These are phyloP conservation scores for Rubroshorea leprosula DNA, from an alignment of 345 rosid species.

Conservation along the genomic window DNA sequence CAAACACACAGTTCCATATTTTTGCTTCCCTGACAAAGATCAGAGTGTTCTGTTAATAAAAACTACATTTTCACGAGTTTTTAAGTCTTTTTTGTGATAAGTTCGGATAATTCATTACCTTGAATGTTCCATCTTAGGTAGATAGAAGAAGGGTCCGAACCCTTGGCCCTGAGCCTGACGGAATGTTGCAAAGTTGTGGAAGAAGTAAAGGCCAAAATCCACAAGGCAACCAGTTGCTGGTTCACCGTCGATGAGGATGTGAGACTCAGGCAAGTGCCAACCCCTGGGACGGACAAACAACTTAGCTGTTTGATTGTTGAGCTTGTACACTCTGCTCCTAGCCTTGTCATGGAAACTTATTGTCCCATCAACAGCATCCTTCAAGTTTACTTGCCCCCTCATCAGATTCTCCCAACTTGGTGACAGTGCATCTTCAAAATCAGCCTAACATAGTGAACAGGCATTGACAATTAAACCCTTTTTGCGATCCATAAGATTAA, in stretches of 20 bases:
- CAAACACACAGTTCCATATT: constrained; percentile 88
- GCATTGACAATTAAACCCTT: not conserved
- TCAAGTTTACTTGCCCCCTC: constrained; percentile 81
- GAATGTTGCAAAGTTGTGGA: constrained; percentile 66
- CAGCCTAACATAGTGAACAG: constrained; percentile 43
- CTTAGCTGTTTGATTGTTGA: constrained; percentile 73
- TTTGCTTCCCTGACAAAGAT: constrained; percentile 72
- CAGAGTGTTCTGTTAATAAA: too few species aligned
- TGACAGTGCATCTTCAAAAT: constrained; percentile 85
- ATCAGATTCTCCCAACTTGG: constrained; percentile 96
- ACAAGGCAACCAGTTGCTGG: constrained; percentile 89
- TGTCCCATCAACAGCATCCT: constrained; percentile 83
- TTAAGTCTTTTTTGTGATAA: too few species aligned
- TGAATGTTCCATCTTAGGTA: constrained; percentile 94
- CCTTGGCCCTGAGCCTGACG: constrained; percentile 69
- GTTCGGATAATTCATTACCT: constrained; percentile 40
- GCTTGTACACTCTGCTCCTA: constrained; percentile 78
- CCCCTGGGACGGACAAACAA: constrained; percentile 87
- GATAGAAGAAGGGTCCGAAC: constrained; percentile 89
- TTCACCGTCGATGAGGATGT: constrained; percentile 73
- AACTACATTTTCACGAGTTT: too few species aligned
- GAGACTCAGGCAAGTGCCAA: constrained; percentile 92
- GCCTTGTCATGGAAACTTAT: constrained; percentile 70
- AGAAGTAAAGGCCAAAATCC: constrained; percentile 87
- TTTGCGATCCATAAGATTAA: too few species aligned